Evolutionary conservation across 306 rosid species (phyloP).

Genomic region (Hippophae gyantsensis): DNA sequence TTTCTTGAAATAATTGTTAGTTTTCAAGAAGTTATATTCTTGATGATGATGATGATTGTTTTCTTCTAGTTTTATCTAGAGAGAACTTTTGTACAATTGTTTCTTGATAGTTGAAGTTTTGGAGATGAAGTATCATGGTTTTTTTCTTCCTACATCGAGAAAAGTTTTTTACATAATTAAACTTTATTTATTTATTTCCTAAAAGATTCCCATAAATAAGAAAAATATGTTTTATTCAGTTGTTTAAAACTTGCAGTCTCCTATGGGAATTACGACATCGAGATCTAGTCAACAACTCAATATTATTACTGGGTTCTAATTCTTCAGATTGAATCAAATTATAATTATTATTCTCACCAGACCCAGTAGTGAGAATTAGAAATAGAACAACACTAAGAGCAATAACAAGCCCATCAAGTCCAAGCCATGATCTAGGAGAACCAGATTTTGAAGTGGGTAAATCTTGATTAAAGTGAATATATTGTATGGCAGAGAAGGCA

Average conservation of each 20-base stretch:
- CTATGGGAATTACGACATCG: not conserved
- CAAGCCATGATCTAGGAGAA: constrained; percentile 47
- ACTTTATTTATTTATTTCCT: too few species aligned
- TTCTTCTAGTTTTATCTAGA: too few species aligned
- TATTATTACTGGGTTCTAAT: not conserved
- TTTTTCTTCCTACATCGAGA: too few species aligned
- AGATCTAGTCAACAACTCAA: not conserved
- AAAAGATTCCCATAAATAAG: too few species aligned
- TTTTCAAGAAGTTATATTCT: too few species aligned
- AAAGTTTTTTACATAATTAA: too few species aligned
- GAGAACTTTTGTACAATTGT: too few species aligned
- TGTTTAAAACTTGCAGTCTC: constrained; percentile 28
- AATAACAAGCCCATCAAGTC: constrained; percentile 45
- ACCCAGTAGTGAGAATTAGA: constrained; percentile 54
- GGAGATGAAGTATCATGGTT: too few species aligned
- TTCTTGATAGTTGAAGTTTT: too few species aligned
- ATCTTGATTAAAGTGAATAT: constrained; percentile 57
- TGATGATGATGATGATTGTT: too few species aligned
- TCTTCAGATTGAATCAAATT: not conserved
- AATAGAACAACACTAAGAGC: constrained; percentile 41
- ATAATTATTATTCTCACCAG: constrained; percentile 28
- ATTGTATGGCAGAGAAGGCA: constrained; percentile 65
- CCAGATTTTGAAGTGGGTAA: constrained; percentile 37
- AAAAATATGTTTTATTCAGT: too few species aligned
- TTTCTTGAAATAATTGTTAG: too few species aligned